Evolutionary conservation across 495 filamentous ascomycete genomes (phyloP).

Genomic region (Daldinia loculata): DNA sequence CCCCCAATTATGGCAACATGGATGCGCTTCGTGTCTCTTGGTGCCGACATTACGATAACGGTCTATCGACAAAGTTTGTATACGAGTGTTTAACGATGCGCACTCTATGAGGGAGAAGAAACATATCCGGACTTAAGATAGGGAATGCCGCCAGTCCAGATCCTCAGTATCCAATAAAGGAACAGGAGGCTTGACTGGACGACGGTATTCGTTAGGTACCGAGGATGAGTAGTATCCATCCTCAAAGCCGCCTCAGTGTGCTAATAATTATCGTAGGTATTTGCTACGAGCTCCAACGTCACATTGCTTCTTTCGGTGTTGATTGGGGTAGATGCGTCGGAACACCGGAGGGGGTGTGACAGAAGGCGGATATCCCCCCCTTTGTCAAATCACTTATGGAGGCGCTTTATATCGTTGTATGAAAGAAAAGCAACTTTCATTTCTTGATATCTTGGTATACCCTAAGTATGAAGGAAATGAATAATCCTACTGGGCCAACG

Average conservation of each 20-base stretch:
- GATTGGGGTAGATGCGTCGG: slow-evolving; percentile 37
- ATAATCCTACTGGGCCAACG: neutral
- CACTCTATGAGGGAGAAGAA: neutral
- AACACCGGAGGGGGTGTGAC: slow-evolving; percentile 17
- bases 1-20: slow-evolving; percentile 67
- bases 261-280: neutral
- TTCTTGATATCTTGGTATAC: neutral
- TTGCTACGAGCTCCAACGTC: neutral
- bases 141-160: too few species aligned
- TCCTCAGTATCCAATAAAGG: too few species aligned
- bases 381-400: neutral
- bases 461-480: slow-evolving; percentile 1
- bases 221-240: too few species aligned
- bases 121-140: neutral
- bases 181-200: too few species aligned
- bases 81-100: neutral
- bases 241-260: neutral
- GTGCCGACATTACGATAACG: slow-evolving; percentile 8
- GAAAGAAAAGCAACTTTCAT: neutral
- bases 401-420: neutral
- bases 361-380: neutral
- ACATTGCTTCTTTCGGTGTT: slow-evolving; percentile 4
- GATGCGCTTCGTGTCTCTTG: slow-evolving; percentile 23
- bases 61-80: neutral
- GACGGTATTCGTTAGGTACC: too few species aligned